These are phyloP conservation scores for Babesia caballi DNA, from an alignment of 169 alveolate species.

Conservation along the genomic window DNA sequence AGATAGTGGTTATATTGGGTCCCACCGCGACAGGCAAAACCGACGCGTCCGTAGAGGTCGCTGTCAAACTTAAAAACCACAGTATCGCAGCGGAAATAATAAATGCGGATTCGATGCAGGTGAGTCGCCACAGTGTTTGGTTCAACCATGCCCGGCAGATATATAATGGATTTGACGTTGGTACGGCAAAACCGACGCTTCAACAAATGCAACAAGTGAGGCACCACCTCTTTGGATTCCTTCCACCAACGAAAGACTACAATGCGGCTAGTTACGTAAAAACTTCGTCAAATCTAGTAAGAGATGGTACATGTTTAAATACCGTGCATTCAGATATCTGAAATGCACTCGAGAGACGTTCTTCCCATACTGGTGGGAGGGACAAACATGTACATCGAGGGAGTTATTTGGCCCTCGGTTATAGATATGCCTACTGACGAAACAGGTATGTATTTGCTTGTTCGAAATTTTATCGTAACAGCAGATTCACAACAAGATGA, in stretches of 20 bases:
- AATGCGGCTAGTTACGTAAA: conserved; percentile 63
- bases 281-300: conserved; percentile 40
- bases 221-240: conserved; percentile 69
- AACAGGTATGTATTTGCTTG: not conserved
- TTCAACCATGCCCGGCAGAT: conserved; percentile 17
- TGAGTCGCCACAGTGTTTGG: not conserved
- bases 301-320: not conserved
- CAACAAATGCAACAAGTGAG: conserved; percentile 58
- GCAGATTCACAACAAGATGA: too few species aligned
- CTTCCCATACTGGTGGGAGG: conserved; percentile 76
- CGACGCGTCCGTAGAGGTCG: conserved; percentile 66
- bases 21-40: conserved; percentile 78
- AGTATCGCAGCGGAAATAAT: conserved; percentile 67
- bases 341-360: conserved; percentile 6
- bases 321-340: not conserved
- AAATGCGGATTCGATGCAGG: conserved; percentile 79
- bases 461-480: too few species aligned
- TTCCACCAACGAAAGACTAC: conserved; percentile 58
- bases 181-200: conserved; percentile 70
- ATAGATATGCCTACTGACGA: conserved; percentile 11
- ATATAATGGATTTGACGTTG: conserved; percentile 68
- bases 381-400: conserved; percentile 68
- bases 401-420: conserved; percentile 73
- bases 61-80: conserved; percentile 43
- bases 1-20: conserved; percentile 65